Base-by-base conservation (phyloP, 768 basidiomycete species). In the Lactarius quietus region DNA sequence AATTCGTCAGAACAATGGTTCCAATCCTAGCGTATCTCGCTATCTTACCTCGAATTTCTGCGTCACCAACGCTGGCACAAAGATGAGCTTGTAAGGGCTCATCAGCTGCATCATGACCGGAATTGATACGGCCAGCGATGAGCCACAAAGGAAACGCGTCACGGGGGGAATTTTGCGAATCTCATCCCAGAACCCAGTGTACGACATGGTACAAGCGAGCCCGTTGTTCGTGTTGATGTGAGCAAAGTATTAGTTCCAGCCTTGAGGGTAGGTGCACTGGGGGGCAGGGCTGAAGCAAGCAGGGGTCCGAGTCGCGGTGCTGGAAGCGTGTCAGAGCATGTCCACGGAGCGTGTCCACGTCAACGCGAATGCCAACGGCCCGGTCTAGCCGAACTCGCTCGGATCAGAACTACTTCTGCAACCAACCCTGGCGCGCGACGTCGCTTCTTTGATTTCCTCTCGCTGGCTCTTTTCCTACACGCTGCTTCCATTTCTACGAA, bases 161-260 rank as follows among this genome's bases (percentile, higher is more conserved):
- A 95, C 87, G 38, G 89, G 88, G 0, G 93, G 92, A 1, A 94
- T 90, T 78, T 92, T 93, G 70, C 80, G 84, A 59, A 93, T 75
- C 77, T 93, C 89, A 53, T 73, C 73, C 71, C 68, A 62, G 67
- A 77, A 73, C 18, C 65, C 70, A 6, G 74, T 57, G 53, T 70
- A 59, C 12, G 70, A 60, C 70, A 71, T 71, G 17, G 41, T 20
- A 14, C 20, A 23, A 52, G 17, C 23, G n/a, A 41, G 33, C n/a
- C 29, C 20, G 18, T 35, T 17, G 26, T 33, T 51, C 20, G 41
- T 1, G 20, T 41, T 41, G 1, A 45, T 17, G 10, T 14, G 12
- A 48, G 45, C 36, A 57, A 7, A 15, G 20, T 26, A 15, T 35
- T 35, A 9, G n/a, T 14, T 12, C 26, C 36, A 7, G 20, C 7